Evolutionary conservation across 352 stramenopile species (phyloP).

Genomic region (Globisporangium cylindrosporum): DNA sequence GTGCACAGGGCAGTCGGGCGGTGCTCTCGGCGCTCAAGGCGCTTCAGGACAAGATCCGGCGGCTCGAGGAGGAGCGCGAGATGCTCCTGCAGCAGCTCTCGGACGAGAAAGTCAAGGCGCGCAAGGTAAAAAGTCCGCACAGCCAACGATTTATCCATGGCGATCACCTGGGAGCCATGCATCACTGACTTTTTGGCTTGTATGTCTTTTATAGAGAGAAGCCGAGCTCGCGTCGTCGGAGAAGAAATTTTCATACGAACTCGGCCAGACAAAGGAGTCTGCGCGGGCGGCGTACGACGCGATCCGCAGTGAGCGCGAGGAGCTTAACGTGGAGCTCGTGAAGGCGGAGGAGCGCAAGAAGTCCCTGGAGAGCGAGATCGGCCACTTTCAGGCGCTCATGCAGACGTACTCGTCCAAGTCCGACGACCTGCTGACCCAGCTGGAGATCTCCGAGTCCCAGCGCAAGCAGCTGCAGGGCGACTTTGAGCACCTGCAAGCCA

Average conservation of each 20-base stretch:
- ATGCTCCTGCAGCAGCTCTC: slow-evolving; percentile 57
- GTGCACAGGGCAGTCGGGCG: slow-evolving; percentile 55
- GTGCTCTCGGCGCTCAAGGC: slow-evolving; percentile 72
- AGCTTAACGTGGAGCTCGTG: slow-evolving; percentile 57
- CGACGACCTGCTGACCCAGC: slow-evolving; percentile 47
- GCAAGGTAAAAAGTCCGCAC: slow-evolving; percentile 31
- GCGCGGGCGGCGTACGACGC: slow-evolving; percentile 62
- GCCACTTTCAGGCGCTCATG: slow-evolving; percentile 49
- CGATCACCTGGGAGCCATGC: background rate
- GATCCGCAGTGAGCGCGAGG: slow-evolving; percentile 50
- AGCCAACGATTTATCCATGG: background rate
- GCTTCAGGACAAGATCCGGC: slow-evolving; percentile 74
- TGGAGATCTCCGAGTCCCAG: slow-evolving; percentile 46
- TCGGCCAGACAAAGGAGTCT: slow-evolving; percentile 66
- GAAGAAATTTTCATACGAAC: slow-evolving; percentile 71
- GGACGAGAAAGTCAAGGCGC: slow-evolving; percentile 43
- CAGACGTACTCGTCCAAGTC: slow-evolving; percentile 51
- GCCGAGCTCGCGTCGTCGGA: slow-evolving; percentile 45
- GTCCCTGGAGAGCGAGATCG: slow-evolving; percentile 38
- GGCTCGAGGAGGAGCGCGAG: slow-evolving; percentile 65
- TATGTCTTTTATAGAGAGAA: slow-evolving; percentile 25
- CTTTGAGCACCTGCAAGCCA: slow-evolving; percentile 27
- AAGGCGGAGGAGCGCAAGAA: slow-evolving; percentile 45
- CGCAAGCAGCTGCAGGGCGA: slow-evolving; percentile 34
- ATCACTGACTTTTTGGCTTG: background rate